These are phyloP conservation scores for Sechiopsis laciniata DNA, from an alignment of 306 rosid genomes.

Conservation along the genomic window DNA sequence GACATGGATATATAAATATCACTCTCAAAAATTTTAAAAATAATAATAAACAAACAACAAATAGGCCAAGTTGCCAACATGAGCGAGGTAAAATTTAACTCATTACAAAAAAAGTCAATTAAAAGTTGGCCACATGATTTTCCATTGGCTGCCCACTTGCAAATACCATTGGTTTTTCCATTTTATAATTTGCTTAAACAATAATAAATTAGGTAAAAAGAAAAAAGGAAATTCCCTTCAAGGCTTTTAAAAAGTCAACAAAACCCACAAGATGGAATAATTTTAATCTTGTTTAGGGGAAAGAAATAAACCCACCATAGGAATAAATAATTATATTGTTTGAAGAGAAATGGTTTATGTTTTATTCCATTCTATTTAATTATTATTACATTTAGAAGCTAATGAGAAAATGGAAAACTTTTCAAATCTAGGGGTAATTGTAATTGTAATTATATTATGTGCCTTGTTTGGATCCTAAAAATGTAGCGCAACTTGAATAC, in stretches of 20 bases:
- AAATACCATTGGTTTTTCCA: too few relatives aligned
- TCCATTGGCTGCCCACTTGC: background rate
- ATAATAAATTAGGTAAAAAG: background rate
- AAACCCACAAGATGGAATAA: background rate
- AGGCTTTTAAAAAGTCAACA: background rate
- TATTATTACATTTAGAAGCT: background rate
- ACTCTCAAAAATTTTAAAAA: background rate
- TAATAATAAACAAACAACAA: background rate
- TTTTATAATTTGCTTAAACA: background rate
- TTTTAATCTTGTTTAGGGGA: background rate
- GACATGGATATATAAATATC: background rate
- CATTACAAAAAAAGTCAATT: background rate
- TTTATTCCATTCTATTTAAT: slow-evolving; percentile 4
- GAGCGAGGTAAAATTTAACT: background rate
- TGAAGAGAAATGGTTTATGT: slow-evolving; percentile 2
- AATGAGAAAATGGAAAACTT: background rate
- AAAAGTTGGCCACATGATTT: slow-evolving; percentile 7
- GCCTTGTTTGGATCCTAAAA: background rate
- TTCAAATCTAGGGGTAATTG: background rate
- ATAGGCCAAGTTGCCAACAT: slow-evolving; percentile 18
- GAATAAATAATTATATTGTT: background rate
- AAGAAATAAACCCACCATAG: slow-evolving; percentile 3
- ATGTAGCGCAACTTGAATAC: background rate
- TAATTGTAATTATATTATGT: background rate
- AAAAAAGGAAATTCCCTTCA: background rate